Percentiles rank a stretch among this genome's conserved stretches.
Evolutionary conservation across 73 alveolate genomes (phyloP).

Genomic region (Paramecium biaurelia): DNA sequence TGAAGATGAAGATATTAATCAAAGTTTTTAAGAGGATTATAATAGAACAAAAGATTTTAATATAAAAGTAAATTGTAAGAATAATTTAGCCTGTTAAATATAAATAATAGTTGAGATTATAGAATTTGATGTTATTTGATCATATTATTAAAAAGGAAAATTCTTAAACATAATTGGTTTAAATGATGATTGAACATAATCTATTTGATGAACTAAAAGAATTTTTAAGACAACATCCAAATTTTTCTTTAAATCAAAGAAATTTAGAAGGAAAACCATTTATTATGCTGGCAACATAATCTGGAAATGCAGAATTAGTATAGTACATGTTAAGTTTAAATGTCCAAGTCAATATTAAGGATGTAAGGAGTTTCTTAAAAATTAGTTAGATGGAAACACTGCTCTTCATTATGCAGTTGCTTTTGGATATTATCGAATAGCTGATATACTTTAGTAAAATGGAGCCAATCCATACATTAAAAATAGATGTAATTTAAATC

Average conservation of each 20-base stretch:
- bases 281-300: background rate
- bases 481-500: background rate
- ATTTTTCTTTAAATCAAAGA: background rate
- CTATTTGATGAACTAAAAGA: background rate
- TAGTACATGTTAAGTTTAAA: background rate
- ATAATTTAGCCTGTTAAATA: background rate
- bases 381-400: conserved; percentile 34
- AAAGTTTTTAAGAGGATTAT: background rate
- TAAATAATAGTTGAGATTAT: background rate
- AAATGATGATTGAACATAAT: conserved; percentile 10
- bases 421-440: background rate
- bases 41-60: background rate
- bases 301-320: background rate
- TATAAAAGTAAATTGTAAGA: background rate
- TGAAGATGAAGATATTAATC: background rate
- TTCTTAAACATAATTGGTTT: background rate
- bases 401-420: conserved; percentile 12
- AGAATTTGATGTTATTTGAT: background rate
- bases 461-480: background rate
- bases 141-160: background rate
- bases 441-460: background rate
- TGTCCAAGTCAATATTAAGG: background rate
- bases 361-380: background rate
- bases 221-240: background rate
- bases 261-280: background rate